Evolutionary conservation across 176 grass and related monocot species (phyloP).

Genomic region (Thinopyrum elongatum): DNA sequence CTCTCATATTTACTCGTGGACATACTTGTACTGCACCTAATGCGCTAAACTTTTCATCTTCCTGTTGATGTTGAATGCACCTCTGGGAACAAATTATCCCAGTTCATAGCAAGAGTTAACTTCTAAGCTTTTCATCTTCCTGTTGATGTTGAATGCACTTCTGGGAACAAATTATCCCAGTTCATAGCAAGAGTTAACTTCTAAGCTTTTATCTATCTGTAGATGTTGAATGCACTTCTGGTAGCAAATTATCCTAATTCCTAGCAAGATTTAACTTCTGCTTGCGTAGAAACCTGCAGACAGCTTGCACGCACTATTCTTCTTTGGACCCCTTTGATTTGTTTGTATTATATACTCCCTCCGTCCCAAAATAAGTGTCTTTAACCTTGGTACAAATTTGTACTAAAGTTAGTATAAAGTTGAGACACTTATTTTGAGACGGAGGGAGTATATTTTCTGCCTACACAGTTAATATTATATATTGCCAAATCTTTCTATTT

Average conservation of each 20-base stretch:
- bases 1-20: neutral
- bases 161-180: neutral
- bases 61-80: neutral
- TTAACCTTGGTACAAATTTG: too few species aligned
- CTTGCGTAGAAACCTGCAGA: neutral
- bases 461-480: conserved; percentile 10
- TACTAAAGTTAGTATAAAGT: too few species aligned
- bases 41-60: neutral
- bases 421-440: too few species aligned
- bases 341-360: neutral
- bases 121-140: neutral
- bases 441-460: neutral
- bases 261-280: conserved; percentile 1
- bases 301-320: neutral
- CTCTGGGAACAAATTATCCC: neutral
- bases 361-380: too few species aligned
- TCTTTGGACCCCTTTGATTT: conserved; percentile 7
- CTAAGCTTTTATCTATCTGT: neutral
- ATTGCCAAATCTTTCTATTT: conserved; percentile 8
- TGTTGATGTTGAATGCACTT: neutral
- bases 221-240: neutral
- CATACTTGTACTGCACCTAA: conserved; percentile 8
- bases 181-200: conserved; percentile 1
- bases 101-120: neutral
- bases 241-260: neutral